Conservation (phyloP, 352 stramenopile genomes). For the Phytophthora pisi region DNA sequence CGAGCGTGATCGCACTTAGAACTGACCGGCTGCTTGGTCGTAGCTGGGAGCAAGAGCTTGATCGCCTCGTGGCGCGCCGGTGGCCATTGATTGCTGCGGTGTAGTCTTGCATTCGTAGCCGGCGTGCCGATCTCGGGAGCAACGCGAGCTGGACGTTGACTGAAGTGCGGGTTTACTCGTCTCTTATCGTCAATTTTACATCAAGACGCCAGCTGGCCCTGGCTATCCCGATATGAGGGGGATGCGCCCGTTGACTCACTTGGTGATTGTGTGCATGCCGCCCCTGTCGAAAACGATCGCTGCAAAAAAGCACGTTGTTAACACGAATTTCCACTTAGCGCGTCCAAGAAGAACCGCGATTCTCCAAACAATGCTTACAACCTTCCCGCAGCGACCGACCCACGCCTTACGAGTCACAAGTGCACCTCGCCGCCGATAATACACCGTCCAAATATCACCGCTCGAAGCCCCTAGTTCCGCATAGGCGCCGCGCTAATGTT, state of each 20-base stretch:
- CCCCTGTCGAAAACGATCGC: background rate
- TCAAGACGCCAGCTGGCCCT: background rate
- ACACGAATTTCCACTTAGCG: conserved; percentile 1
- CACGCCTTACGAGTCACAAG: background rate
- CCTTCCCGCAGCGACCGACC: too few relatives aligned
- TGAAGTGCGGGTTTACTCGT: background rate
- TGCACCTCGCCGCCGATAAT: background rate
- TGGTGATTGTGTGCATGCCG: background rate
- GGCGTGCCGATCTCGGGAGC: background rate
- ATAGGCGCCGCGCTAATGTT: background rate
- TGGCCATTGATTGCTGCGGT: background rate
- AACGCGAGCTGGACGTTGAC: background rate
- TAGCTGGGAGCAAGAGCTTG: too few relatives aligned
- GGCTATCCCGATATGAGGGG: background rate
- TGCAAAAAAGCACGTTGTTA: conserved; percentile 3
- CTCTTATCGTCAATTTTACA: background rate
- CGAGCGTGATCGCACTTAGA: too few relatives aligned
- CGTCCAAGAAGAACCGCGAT: background rate
- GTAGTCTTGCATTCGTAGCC: too few relatives aligned
- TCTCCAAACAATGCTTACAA: too few relatives aligned
- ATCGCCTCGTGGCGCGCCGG: too few relatives aligned
- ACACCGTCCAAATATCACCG: too few relatives aligned
- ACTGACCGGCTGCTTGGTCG: too few relatives aligned
- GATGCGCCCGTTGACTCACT: background rate
- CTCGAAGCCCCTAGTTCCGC: too few relatives aligned